Conservation (phyloP, 2,329 filamentous ascomycete genomes). For the Aspergillus quadrilineatus region DNA sequence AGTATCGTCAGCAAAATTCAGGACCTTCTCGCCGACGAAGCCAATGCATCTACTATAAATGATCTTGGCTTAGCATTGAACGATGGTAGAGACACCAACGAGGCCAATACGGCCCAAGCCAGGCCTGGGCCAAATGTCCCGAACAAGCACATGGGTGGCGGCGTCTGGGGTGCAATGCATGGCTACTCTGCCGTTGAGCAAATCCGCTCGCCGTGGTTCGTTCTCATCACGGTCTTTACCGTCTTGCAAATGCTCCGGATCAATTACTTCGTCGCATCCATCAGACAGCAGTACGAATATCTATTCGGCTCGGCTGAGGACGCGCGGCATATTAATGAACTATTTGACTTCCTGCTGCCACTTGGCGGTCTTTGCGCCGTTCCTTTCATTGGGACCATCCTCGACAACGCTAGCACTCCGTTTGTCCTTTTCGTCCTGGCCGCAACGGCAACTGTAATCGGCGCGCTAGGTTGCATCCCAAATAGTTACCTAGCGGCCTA, state of each 20-base stretch:
- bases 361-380: constrained; percentile 80
- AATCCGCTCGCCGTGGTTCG: constrained; percentile 64
- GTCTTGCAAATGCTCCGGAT: constrained; percentile 75
- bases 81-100: constrained; percentile 6
- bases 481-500: constrained; percentile 69
- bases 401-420: constrained; percentile 73
- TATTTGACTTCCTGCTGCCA: constrained; percentile 84
- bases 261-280: constrained; percentile 90
- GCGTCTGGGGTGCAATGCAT: constrained; percentile 72
- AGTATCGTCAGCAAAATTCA: constrained; percentile 69
- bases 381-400: constrained; percentile 77
- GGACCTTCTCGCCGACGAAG: constrained; percentile 61
- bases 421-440: constrained; percentile 71
- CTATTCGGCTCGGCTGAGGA: constrained; percentile 63
- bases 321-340: constrained; percentile 71
- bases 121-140: constrained; percentile 29
- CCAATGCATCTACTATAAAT: constrained; percentile 3
- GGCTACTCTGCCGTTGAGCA: constrained; percentile 16
- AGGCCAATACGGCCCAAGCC: constrained; percentile 37
- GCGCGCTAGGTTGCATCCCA: constrained; percentile 72
- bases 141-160: constrained; percentile 42
- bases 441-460: constrained; percentile 68
- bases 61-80: constrained; percentile 10
- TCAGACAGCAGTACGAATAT: constrained; percentile 76
- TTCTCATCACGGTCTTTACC: constrained; percentile 79